A percentile compares a stretch with the other conserved stretches of the same genome.
Conservation (phyloP, 805 yeast genomes). For the Wickerhamomyces strasburgensis region DNA sequence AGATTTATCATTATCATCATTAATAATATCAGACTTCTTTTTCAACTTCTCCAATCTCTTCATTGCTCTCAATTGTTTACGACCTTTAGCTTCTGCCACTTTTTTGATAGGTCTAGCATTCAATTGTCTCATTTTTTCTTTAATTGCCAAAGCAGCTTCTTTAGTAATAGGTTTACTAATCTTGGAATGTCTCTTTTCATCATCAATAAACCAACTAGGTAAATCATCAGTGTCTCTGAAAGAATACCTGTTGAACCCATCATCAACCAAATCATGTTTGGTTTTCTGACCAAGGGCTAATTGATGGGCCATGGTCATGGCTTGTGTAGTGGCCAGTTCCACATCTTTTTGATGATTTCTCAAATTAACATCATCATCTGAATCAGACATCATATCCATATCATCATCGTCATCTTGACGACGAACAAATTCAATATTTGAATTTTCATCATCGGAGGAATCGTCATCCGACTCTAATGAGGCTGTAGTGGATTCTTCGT, state of each 20-base stretch:
- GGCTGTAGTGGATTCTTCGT: conserved; percentile 18
- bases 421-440: conserved; percentile 44
- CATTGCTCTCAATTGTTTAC: conserved; percentile 91
- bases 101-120: conserved; percentile 98
- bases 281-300: conserved; percentile 84
- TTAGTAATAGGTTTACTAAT: conserved; percentile 89
- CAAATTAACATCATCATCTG: conserved; percentile 41
- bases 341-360: conserved; percentile 56
- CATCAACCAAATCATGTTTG: conserved; percentile 82
- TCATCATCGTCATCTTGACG: conserved; percentile 34
- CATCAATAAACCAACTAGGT: conserved; percentile 97
- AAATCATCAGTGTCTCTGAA: conserved; percentile 87
- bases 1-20: conserved; percentile 80
- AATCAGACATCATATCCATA: conserved; percentile 29
- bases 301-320: conserved; percentile 97
- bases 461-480: conserved; percentile 21
- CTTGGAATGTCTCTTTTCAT: conserved; percentile 82
- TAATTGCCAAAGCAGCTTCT: conserved; percentile 79
- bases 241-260: conserved; percentile 87
- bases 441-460: conserved; percentile 20
- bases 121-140: conserved; percentile 69
- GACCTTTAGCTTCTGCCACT: conserved; percentile 95
- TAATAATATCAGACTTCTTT: conserved; percentile 88
- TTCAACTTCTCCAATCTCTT: conserved; percentile 81
- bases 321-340: conserved; percentile 87